Conservation (phyloP, 2,329 filamentous ascomycete species). For the Xylariaceae sp. region DNA sequence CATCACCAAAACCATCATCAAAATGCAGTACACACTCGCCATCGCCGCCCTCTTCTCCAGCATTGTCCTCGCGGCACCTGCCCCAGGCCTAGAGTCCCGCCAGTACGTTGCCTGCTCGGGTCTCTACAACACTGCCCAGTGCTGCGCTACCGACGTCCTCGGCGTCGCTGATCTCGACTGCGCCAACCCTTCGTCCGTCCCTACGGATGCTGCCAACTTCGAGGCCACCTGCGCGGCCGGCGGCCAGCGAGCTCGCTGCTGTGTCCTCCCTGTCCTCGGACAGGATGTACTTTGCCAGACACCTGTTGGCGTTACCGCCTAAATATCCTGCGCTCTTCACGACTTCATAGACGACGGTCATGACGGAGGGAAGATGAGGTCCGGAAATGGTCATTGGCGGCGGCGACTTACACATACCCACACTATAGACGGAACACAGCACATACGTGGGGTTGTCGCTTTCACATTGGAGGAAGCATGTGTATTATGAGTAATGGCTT, state of each 20-base stretch:
- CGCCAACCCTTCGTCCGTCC: constrained; percentile 39
- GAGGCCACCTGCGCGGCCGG: constrained; percentile 37
- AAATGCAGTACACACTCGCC: constrained; percentile 22
- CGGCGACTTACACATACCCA: too few relatives aligned
- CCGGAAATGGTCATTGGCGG: too few relatives aligned
- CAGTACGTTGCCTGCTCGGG: constrained; percentile 35
- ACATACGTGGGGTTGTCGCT: too few relatives aligned
- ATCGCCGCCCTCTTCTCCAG: constrained; percentile 18
- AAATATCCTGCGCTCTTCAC: too few relatives aligned
- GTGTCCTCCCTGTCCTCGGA: constrained; percentile 41
- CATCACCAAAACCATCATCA: constrained; percentile 10
- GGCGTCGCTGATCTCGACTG: constrained; percentile 43
- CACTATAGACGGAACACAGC: too few relatives aligned
- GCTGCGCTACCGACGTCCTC: constrained; percentile 61
- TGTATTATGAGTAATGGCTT: too few relatives aligned
- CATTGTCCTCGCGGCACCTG: constrained; percentile 17
- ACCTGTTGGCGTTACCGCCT: constrained; percentile 18
- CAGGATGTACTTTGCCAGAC: constrained; percentile 33
- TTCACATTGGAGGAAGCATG: too few relatives aligned
- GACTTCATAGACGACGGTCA: too few relatives aligned
- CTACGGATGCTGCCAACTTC: constrained; percentile 41
- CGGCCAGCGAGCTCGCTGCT: constrained; percentile 50
- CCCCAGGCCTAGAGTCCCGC: constrained; percentile 13
- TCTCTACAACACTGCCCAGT: constrained; percentile 47
- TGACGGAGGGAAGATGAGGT: too few relatives aligned